Evolutionary conservation across 257 asterid genomes (phyloP).

Genomic region (Solanum bulbocastanum): DNA sequence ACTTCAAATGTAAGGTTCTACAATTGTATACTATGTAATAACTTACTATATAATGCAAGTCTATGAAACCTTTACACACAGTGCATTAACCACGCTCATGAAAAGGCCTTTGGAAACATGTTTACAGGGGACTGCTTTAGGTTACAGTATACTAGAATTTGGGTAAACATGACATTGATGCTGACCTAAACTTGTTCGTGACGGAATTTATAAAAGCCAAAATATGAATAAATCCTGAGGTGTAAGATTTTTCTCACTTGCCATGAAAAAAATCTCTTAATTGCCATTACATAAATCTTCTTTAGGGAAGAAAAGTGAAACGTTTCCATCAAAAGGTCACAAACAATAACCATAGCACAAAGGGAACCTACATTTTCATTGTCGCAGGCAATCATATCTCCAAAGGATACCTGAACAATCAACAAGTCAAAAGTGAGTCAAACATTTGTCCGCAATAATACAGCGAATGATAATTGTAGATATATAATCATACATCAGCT

Average conservation of each 20-base stretch:
- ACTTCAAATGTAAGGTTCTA: not conserved
- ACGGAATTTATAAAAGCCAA: not conserved
- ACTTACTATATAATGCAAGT: not conserved
- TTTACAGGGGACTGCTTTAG: not conserved
- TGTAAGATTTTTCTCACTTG: not conserved
- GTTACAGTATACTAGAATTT: not conserved
- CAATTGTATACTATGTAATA: not conserved
- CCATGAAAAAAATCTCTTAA: not conserved
- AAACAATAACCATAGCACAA: not conserved
- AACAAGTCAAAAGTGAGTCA: conserved; percentile 3
- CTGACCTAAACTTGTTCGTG: not conserved
- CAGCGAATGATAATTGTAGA: not conserved
- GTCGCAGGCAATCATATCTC: conserved; percentile 99
- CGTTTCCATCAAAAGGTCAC: not conserved
- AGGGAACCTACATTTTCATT: conserved; percentile 60
- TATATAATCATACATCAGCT: not conserved
- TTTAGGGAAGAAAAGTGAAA: not conserved
- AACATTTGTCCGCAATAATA: not conserved
- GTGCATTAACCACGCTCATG: not conserved
- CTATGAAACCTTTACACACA: not conserved
- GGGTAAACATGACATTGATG: not conserved
- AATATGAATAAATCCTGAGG: not conserved
- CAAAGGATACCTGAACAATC: conserved; percentile 73
- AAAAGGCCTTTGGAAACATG: not conserved
- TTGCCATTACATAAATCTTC: not conserved